Base-by-base conservation (phyloP, 257 asterid genomes). In the Ehretia macrophylla region DNA sequence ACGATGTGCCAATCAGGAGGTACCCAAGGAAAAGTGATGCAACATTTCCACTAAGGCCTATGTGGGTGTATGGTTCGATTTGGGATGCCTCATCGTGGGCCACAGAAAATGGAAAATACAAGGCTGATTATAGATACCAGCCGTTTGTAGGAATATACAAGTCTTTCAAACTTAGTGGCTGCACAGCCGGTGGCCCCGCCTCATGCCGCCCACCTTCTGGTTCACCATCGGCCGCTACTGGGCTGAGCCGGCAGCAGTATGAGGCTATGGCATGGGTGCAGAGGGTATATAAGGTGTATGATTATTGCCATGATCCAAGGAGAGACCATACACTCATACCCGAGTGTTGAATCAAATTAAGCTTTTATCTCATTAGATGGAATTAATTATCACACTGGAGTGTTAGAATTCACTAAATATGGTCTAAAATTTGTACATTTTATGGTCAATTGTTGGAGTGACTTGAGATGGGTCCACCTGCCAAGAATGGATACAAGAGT, bases 11-110 rank as follows among this genome's bases (percentile, higher is more conserved):
- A 8, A 84, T 90, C 14, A 75, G 97, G 74, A 79, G 95, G 55
- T 90, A 86, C 70, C 80, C 85, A 0, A 76, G 74, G 58, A 85
- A 81, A 60, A 77, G 76, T 57, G 96, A 86, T 45, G 90, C 80
- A 8, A 86, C 95, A 5, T 90, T 90, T 69, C 97, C 97, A 0
- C 14, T 62, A 9, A 75, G 97, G 75, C 88, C 91, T 5, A 77
- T 90, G 95, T 81, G 75, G 72, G 70, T 74, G 23, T 86, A 90
- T 21, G 97, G 95, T 0, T 86, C 97, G 0, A 78, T 90, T 22
- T 90, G 97, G 97, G 97, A 89, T 65, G 97, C 97, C 18, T 89
- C 97, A 1, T 67, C 95, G 0, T 89, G 97, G 97, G 97, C 97
- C 58, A 90, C 97, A 0, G 97, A 90, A 56, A 66, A 81, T n/a